These are phyloP conservation scores for Macadamia tetraphylla DNA, from an alignment of 164 flowering plant species.

Conservation along the genomic window DNA sequence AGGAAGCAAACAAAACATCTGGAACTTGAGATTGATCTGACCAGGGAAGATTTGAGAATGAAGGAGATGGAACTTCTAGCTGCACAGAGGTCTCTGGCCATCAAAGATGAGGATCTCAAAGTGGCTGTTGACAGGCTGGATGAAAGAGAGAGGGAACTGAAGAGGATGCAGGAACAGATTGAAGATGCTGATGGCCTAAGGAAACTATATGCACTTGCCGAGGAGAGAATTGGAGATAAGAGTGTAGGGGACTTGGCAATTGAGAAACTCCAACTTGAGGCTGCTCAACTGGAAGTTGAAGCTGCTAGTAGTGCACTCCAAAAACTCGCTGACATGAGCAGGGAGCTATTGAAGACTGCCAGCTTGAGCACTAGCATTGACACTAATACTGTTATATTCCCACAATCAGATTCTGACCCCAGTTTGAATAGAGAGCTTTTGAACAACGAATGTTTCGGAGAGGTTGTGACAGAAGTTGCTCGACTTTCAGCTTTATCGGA, in stretches of 20 bases:
- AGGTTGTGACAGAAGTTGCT: constrained; percentile 37
- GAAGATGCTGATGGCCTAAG: constrained; percentile 41
- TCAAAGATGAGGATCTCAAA: constrained; percentile 71
- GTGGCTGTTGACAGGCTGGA: constrained; percentile 37
- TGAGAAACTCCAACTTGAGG: constrained; percentile 78
- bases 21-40: constrained; percentile 56
- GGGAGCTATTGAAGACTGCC: constrained; percentile 51
- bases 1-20: constrained; percentile 38
- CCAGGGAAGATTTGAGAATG: constrained; percentile 45
- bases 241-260: constrained; percentile 59
- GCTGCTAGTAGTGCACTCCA: constrained; percentile 73
- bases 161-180: constrained; percentile 39
- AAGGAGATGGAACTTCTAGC: constrained; percentile 68
- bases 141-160: constrained; percentile 47
- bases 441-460: constrained; percentile 22
- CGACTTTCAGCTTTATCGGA: constrained; percentile 60
- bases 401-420: constrained; percentile 3
- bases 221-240: constrained; percentile 50
- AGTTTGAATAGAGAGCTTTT: background rate
- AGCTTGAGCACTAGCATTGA: constrained; percentile 33
- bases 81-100: constrained; percentile 48
- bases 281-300: constrained; percentile 72
- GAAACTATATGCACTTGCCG: constrained; percentile 50
- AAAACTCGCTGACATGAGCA: constrained; percentile 55
- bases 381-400: constrained; percentile 11